Evolutionary conservation across 768 basidiomycete species (phyloP).

Genomic region (Mycena haematopus): DNA sequence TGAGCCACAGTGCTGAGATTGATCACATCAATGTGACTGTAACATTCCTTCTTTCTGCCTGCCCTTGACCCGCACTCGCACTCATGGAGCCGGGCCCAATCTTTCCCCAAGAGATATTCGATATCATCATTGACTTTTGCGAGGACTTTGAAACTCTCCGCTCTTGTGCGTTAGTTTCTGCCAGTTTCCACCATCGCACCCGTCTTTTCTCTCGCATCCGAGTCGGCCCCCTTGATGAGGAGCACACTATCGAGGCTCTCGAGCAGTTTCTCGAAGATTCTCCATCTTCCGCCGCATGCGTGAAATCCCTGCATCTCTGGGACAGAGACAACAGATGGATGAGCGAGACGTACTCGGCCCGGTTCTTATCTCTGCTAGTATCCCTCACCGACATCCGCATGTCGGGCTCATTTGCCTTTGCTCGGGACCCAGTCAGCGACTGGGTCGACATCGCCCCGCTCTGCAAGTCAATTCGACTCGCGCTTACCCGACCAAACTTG

Average conservation of each 20-base stretch:
- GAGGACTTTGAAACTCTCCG: background rate
- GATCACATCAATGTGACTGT: no score
- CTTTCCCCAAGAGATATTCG: background rate
- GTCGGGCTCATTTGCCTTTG: no score
- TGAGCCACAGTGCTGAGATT: no score
- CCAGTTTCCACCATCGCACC: background rate
- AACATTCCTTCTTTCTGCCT: no score
- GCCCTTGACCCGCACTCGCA: no score
- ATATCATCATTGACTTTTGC: background rate
- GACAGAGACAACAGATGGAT: background rate
- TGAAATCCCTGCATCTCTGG: background rate
- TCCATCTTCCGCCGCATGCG: background rate
- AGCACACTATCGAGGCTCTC: background rate
- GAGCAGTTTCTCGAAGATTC: background rate
- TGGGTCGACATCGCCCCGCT: background rate
- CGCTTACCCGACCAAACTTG: background rate
- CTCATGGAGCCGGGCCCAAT: background rate
- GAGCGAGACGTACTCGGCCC: no score
- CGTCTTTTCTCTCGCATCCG: background rate
- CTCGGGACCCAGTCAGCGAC: no score
- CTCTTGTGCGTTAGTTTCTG: background rate
- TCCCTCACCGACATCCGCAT: background rate
- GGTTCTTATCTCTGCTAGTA: background rate
- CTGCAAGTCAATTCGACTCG: background rate
- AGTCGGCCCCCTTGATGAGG: background rate